Percentiles rank a stretch among this genome's conserved stretches.
These are phyloP conservation scores for Dipodascus albidus DNA, from an alignment of 805 yeast genomes.

Conservation along the genomic window DNA sequence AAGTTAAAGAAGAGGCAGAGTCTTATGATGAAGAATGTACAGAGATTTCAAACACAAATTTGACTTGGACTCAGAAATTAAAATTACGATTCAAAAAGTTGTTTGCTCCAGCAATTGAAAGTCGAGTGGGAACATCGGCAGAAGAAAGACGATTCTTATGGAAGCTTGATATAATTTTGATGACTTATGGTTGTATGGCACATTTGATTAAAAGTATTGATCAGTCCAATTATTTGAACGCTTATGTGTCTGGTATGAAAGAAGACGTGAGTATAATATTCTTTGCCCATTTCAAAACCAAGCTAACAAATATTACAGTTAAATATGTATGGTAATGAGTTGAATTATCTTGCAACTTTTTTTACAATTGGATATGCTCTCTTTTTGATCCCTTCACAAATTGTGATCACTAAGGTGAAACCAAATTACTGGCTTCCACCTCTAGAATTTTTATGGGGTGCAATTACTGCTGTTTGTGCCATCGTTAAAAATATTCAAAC, in stretches of 20 bases:
- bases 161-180: conserved; percentile 39
- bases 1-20: neutral
- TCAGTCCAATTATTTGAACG: conserved; percentile 46
- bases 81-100: neutral
- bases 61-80: neutral
- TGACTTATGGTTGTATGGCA: conserved; percentile 45
- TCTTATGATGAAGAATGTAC: neutral
- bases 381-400: conserved; percentile 24
- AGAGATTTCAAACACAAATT: neutral
- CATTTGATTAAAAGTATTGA: conserved; percentile 30
- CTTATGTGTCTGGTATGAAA: conserved; percentile 55
- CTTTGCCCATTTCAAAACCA: conserved; percentile 33
- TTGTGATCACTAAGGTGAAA: conserved; percentile 21
- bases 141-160: conserved; percentile 31
- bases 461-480: conserved; percentile 15
- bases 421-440: conserved; percentile 21
- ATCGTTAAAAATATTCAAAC: conserved; percentile 16
- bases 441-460: conserved; percentile 20
- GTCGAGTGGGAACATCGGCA: neutral
- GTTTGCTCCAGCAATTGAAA: neutral
- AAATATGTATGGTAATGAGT: conserved; percentile 17
- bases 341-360: conserved; percentile 16
- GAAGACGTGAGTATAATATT: conserved; percentile 35
- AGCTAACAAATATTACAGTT: conserved; percentile 30
- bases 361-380: conserved; percentile 23